These are phyloP conservation scores for Herpetomonas tarakana DNA, from an alignment of 208 protist genomes.

Conservation along the genomic window DNA sequence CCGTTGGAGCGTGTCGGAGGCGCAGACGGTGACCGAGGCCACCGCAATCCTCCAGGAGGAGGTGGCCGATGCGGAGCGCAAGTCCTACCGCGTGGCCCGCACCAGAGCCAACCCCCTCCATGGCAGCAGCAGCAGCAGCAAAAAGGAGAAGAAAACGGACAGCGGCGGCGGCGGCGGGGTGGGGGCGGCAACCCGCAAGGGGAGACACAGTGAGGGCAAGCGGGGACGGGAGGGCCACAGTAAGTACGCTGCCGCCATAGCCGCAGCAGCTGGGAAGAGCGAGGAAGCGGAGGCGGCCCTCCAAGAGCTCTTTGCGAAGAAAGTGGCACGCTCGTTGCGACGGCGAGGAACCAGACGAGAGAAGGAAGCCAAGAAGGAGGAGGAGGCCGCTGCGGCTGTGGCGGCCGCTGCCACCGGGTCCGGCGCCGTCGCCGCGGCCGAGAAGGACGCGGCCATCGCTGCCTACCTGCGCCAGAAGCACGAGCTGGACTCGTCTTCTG, in stretches of 20 bases:
- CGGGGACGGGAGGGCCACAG: neutral
- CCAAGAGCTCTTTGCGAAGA: neutral
- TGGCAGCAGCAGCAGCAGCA: slow-evolving; percentile 39
- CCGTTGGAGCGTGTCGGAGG: slow-evolving; percentile 77
- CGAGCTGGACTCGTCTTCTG: neutral
- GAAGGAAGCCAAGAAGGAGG: neutral
- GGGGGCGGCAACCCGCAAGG: too few relatives aligned
- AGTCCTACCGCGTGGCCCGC: slow-evolving; percentile 42
- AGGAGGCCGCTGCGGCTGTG: too few relatives aligned
- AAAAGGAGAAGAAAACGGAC: slow-evolving; percentile 21
- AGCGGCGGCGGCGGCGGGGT: slow-evolving; percentile 10
- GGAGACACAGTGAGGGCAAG: neutral
- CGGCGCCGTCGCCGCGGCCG: neutral
- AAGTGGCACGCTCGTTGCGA: neutral
- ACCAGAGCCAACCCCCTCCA: slow-evolving; percentile 9
- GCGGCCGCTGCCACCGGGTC: neutral
- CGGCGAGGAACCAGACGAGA: neutral
- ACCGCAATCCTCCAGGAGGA: slow-evolving; percentile 56
- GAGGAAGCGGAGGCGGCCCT: neutral
- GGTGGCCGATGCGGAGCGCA: slow-evolving; percentile 26
- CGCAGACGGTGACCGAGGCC: slow-evolving; percentile 58
- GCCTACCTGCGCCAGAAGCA: neutral
- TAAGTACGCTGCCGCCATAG: neutral
- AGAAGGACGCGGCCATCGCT: neutral
- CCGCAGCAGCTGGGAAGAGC: neutral